Evolutionary conservation across 1,284 basidiomycete species (phyloP), one percentile per base, ranked within the genome.

Genomic region (Ceratobasidium theobromae): DNA sequence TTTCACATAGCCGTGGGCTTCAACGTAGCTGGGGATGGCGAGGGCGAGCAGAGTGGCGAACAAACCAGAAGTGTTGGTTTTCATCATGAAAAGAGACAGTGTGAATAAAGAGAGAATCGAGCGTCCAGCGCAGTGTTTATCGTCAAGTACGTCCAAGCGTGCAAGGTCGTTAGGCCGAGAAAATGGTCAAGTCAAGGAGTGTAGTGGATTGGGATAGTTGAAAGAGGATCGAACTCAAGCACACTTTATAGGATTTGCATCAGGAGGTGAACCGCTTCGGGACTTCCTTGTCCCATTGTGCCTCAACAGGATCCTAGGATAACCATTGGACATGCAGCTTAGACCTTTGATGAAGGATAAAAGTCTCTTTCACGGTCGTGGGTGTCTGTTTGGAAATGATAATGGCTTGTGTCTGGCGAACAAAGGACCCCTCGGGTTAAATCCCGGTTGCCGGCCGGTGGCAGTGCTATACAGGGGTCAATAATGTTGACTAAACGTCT

Each of bases 131-230:
- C 54, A 28, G 45, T 43, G 35, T 40, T 28, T 6, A 23, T 57
- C 54, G 54, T 57, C 23, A 57, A 43, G 54, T 57, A 45, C 54
- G 54, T 57, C 54, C 54, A 57, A 57, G 54, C 54, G 54, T 43
- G 32, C 21, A 57, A 57, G 25, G 38, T 57, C 54, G 54, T 57
- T n/a, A 57, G 27, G 33, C 49, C 49, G 49, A 52, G 40, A 57
- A 57, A 43, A 28, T 33, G 28, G 38, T 4, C 4, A 28, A 57
- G 25, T 21, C 21, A 43, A 57, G 11, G n/a, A 25, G 12, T 6
- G 27, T 21, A 21, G 23, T 23, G 40, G 27, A 32, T n/a, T n/a
- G n/a, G n/a, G n/a, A n/a, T n/a, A n/a, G n/a, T n/a, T n/a, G 32
- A 12, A 21, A 16, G 38, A 28, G 40, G 18, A 25, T 27, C 4